Base-by-base conservation (phyloP, 1,139 yeast species). In the Suhomyces kunorum region DNA sequence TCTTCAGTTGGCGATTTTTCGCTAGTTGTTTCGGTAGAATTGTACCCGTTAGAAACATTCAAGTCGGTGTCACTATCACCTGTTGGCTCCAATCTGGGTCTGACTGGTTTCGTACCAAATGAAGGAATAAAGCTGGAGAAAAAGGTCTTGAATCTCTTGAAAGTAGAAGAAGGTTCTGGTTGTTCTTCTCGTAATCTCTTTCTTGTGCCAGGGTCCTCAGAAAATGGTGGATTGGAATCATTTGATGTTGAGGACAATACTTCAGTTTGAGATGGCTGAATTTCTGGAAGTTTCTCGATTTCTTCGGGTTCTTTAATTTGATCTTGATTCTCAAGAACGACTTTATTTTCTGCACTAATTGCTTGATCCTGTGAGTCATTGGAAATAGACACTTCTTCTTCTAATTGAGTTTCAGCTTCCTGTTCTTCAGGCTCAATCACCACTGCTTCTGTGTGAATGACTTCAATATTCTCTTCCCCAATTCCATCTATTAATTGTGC, bases 141-240 rank as follows among this genome's bases (percentile, higher is more conserved):
- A 13, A 30, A 32, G 1, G 39, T 13, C 17, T 35, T 39, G 23
- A 39, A 11, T 9, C 36, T 27, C 22, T 39, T 39, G 37, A 35
- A 36, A 4, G 19, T 17, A 8, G 32, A 16, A 5, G 28, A 5
- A 9, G 22, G 31, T 17, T 17, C 19, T 1, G 24, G 30, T 8
- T 23, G 34, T 11, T 35, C 31, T n/a, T 22, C 18, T n/a, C n/a
- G 20, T 6, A 25, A 15, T 5, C 26, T 30, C 8, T 20, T 20
- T 20, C 24, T 7, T 9, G 4, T 20, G 11, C n/a, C n/a, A 20
- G 24, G 24, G 11, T n/a, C 11, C 3, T 4, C n/a, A 20, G 24
- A 20, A 20, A 5, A 4, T 20, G n/a, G n/a, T n/a, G n/a, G n/a
- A n/a, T 20, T 20, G 7, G 23, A 9, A 20, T n/a, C n/a, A n/a